These are phyloP conservation scores for Biscogniauxia marginata DNA, from an alignment of 2,329 filamentous ascomycete species.

Conservation along the genomic window DNA sequence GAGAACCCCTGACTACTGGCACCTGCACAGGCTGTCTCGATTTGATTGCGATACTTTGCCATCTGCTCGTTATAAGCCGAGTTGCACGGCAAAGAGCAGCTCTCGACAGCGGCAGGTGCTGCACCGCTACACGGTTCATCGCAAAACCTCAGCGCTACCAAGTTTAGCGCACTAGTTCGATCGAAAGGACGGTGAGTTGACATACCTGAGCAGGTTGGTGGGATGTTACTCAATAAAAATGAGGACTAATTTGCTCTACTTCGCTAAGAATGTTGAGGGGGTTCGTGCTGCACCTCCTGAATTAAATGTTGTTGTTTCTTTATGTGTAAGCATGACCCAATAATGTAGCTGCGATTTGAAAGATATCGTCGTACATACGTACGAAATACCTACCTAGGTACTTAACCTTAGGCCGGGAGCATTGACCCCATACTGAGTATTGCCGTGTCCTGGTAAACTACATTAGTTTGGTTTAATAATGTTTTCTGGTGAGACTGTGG, in stretches of 20 bases:
- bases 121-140: conserved; percentile 27
- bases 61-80: conserved; percentile 10
- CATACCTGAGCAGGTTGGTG: conserved; percentile 3
- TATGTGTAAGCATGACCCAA: conserved; percentile 12
- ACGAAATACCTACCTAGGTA: background rate
- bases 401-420: no score
- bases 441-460: background rate
- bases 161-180: background rate
- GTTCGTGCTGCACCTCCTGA: background rate
- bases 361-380: conserved; percentile 3
- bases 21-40: conserved; percentile 3
- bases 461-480: no score
- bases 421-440: background rate
- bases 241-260: background rate
- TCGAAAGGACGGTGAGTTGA: conserved; percentile 1
- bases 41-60: conserved; percentile 6
- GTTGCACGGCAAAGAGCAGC: conserved; percentile 11
- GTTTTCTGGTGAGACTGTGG: no score
- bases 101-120: conserved; percentile 25
- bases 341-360: conserved; percentile 17
- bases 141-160: conserved; percentile 5
- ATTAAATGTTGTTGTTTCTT: background rate
- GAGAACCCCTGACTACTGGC: conserved; percentile 2
- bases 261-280: background rate
- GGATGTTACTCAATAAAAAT: background rate